Evolutionary conservation across 257 asterid genomes (phyloP).

Genomic region (Gynochthodes officinalis): DNA sequence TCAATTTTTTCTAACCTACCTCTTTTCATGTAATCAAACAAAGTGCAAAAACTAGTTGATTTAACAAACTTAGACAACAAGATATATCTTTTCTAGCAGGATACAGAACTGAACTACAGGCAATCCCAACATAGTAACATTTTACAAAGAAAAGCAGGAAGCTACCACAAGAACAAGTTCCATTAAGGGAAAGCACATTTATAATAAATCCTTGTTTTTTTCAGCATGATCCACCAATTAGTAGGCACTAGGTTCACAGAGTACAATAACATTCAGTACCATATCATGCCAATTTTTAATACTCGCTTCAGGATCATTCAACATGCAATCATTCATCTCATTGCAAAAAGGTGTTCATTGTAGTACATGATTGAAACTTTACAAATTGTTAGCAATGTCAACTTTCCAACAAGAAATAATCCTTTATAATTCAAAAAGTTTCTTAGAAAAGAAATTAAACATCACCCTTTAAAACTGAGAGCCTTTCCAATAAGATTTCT

Average conservation of each 20-base stretch:
- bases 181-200: not conserved
- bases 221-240: too few relatives aligned
- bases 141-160: not conserved
- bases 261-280: not conserved
- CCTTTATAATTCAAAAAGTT: not conserved
- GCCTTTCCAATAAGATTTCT: not conserved
- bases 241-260: not conserved
- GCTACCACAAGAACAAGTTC: not conserved
- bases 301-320: not conserved
- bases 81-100: not conserved
- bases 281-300: too few relatives aligned
- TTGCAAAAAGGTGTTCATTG: not conserved
- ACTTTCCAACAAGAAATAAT: not conserved
- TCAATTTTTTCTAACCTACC: not conserved
- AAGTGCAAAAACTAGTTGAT: not conserved
- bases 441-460: not conserved
- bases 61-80: not conserved
- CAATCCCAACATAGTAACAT: not conserved
- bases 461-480: not conserved
- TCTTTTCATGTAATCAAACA: not conserved
- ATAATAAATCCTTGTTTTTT: too few relatives aligned
- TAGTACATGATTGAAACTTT: too few relatives aligned
- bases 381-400: not conserved
- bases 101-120: not conserved
- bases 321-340: not conserved